Evolutionary conservation across 2,329 filamentous ascomycete genomes (phyloP).

Genomic region (Neurospora crassa): DNA sequence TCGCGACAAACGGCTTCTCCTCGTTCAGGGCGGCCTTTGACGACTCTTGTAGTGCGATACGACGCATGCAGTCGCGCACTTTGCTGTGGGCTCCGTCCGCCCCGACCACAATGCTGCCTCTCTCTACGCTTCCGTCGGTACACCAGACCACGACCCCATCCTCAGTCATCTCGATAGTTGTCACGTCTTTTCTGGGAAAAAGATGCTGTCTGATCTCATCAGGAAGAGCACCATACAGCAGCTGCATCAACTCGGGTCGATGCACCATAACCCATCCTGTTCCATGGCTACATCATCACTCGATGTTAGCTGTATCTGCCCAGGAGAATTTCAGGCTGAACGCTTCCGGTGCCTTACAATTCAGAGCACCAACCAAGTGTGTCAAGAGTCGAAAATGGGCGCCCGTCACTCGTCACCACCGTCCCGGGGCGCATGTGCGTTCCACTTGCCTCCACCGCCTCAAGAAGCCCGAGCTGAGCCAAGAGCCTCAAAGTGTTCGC

Average conservation of each 20-base stretch:
- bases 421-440: not conserved
- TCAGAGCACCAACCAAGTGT: not conserved
- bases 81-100: slow-evolving; percentile 8
- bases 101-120: slow-evolving; percentile 6
- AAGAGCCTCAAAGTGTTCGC: slow-evolving; percentile 2
- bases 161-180: not conserved
- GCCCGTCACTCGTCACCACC: not conserved
- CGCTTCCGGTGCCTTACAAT: not conserved
- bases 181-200: slow-evolving; percentile 1
- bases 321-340: not conserved
- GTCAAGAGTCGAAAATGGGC: not conserved
- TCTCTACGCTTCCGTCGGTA: slow-evolving; percentile 2
- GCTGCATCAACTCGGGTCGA: slow-evolving; percentile 3
- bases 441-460: not conserved
- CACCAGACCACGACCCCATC: slow-evolving; percentile 2
- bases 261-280: slow-evolving; percentile 4
- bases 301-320: not conserved
- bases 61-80: slow-evolving; percentile 1
- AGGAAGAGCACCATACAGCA: slow-evolving; percentile 2
- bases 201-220: not conserved
- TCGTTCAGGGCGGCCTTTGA: slow-evolving; percentile 2
- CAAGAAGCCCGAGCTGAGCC: slow-evolving; percentile 5
- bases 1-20: slow-evolving; percentile 12
- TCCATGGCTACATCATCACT: not conserved
- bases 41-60: not conserved